Base-by-base conservation (phyloP, 768 basidiomycete genomes). In the Pholiota conissans region DNA sequence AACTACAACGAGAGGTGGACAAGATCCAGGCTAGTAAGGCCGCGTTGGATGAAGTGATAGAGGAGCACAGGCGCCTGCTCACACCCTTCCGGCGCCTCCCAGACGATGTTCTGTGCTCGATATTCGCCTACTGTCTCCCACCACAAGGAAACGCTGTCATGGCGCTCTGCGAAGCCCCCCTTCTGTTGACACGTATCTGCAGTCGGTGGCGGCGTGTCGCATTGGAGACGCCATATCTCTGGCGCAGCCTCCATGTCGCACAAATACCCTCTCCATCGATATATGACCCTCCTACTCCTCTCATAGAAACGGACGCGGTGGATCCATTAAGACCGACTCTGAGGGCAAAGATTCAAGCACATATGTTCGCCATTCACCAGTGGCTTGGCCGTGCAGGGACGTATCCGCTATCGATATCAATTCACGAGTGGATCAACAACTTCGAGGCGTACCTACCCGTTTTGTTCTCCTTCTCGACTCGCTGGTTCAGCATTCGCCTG, bases 371-470 rank as follows among this genome's bases (percentile, higher is more conserved):
- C 3, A 39, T 62, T 7, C n/a, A 37, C 26, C 26, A 56, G 30
- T 62, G 61, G 61, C 40, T 62, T 8, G 11, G 27, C 11, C 61
- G 55, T n/a, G 48, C 57, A 10, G 55, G 58, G 6, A 18, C 50
- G 1, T 49, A 27, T 42, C 57, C 52, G 14, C 30, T 62, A 1
- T 59, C 57, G 16, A 28, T 62, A 16, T 62, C 61, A 0, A 51
- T 62, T 11, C 18, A 42, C 9, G 16, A 16, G 10, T 42, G 4
- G 5, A 52, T 59, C 20, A 24, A 2, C 6, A 34, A 46, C 26
- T 51, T 51, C 32, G 39, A 24, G 22, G 3, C n/a, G 1, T 58
- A 61, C 34, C 28, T 61, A 10, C 11, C 47, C 1, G 37, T 57
- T 6, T 11, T 61, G 3, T 14, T 50, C 7, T 14, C 11, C 3